Base-by-base conservation (phyloP, 768 basidiomycete species). In the Scleroderma citrinum region DNA sequence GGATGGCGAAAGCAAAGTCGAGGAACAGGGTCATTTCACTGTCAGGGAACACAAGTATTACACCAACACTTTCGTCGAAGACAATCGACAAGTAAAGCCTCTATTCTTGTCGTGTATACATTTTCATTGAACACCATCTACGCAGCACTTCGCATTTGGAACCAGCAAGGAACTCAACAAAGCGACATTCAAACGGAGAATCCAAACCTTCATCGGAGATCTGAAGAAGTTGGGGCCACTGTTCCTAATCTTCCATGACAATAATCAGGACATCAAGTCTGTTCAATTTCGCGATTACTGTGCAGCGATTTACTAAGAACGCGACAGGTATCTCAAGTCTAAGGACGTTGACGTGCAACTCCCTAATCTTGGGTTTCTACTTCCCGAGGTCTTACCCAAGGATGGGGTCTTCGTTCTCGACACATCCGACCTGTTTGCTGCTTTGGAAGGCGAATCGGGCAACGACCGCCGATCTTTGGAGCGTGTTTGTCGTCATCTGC, bases 161-260 rank as follows among this genome's bases (percentile, higher is more conserved):
- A 46, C 69, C 46, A 85, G 82, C 54, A 71, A 81, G 55, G 67
- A 70, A 11, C 63, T 89, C 46, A 70, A 72, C 41, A 77, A 72
- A 61, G 58, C 67, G 1, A 63, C 62, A 4, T 77, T 91, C 63
- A 81, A 78, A 56, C 49, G 62, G 14, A 75, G 70, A 42, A 75
- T 91, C 51, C 66, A 64, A 48, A 58, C 67, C 5, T 62, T 87
- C 30, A 44, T 87, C 44, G 54, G 63, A 2, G 52, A 62, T 3
- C 62, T 78, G 44, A 53, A 61, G 12, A 52, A 62, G 14, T 56
- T 66, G 20, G 85, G 85, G 3, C 83, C 87, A 0, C 65, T 92
- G 16, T 89, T 82, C 61, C 74, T 92, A 37, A 76, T 92, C 12
- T 88, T 93, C 63, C 92, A 94, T 63, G 88, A 90, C 62, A 72